Base-by-base conservation (phyloP, 108 stramenopile species). In the Conticribra guillardii region DNA sequence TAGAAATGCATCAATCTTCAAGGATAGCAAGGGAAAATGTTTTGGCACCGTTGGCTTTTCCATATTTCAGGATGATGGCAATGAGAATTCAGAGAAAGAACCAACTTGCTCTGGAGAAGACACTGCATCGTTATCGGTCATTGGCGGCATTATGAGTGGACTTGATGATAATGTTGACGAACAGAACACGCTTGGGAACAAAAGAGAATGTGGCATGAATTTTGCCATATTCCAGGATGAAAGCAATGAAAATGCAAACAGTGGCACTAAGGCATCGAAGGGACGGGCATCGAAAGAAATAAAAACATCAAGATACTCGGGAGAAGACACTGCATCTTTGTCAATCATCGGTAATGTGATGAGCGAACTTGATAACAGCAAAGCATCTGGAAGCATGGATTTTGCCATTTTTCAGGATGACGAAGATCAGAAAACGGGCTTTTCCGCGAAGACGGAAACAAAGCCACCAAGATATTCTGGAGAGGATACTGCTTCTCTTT, bases 91-190 rank as follows among this genome's bases (percentile, higher is more conserved):
- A 8, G 60, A 29, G n/a, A n/a, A 44, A 29, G 29, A 44, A 33
- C 23, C 49, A 26, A 16, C 5, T 31, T 32, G 34, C 18, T 28
- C 37, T 21, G 73, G 74, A 33, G 89, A 76, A 18, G 88, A 83
- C 31, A 85, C 84, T 41, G 89, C 85, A 29, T 71, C 84, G 1
- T 55, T 86, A 14, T 84, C 88, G 14, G 63, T 84, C 17, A 67
- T 89, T 54, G 83, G 73, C 37, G 79, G 84, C 49, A 64, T 69
- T 15, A 59, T 88, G 16, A 41, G 69, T n/a, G 82, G 69, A 33
- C 33, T 54, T 33, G 54, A 22, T 56, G 53, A 58, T 52, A 37
- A 46, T 27, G 52, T 44, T 24, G 58, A 53, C 4, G 23, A 24
- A 26, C 37, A 24, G 41, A 62, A 49, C 4, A 14, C 3, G 3